Conservation (phyloP, 371 early-diverging fungal species). For the Sporodiniella umbellata region DNA sequence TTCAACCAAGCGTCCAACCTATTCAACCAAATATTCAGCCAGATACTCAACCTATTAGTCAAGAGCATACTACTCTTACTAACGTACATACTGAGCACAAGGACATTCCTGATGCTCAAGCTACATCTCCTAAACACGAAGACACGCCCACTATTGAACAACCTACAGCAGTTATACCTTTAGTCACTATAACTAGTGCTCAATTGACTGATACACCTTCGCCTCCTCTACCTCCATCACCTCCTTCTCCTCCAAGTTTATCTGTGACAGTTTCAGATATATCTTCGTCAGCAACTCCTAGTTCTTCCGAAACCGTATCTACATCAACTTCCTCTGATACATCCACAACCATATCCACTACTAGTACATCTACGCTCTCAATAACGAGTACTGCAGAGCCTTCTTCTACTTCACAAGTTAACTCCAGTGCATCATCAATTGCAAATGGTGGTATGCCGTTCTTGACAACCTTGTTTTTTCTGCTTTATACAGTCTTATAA, state of each 20-base stretch:
- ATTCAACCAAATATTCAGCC: background rate
- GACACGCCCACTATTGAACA: background rate
- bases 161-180: background rate
- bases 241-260: background rate
- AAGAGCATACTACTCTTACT: too few species aligned
- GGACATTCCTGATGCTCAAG: too few species aligned
- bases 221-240: background rate
- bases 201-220: slow-evolving; percentile 7
- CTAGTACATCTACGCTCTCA: background rate
- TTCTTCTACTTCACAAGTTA: background rate
- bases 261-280: background rate
- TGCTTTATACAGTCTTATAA: background rate
- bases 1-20: too few species aligned
- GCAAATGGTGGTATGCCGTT: background rate
- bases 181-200: slow-evolving; percentile 6
- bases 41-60: slow-evolving; percentile 2
- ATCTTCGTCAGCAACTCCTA: background rate
- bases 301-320: background rate
- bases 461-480: background rate
- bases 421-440: too few species aligned
- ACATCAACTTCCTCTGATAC: background rate
- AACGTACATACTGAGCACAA: too few species aligned
- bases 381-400: background rate
- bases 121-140: too few species aligned
- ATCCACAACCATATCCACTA: background rate